Conservation (phyloP, 2,329 filamentous ascomycete species). For the Neophaeococcomyces mojaviensis region DNA sequence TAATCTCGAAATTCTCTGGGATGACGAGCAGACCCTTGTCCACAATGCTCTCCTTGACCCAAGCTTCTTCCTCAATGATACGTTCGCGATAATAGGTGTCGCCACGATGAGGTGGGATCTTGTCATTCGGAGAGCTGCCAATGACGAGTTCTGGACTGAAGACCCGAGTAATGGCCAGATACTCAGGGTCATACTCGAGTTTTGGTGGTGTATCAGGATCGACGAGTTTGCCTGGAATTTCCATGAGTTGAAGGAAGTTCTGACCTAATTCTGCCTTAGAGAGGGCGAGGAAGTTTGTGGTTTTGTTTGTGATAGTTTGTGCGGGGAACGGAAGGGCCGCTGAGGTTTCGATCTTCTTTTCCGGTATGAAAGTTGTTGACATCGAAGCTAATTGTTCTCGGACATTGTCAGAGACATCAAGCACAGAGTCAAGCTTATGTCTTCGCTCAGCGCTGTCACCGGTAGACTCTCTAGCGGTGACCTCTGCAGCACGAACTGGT, state of each 20-base stretch:
- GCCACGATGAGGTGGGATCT: constrained; percentile 54
- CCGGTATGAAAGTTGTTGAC: constrained; percentile 51
- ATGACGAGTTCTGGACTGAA: constrained; percentile 62
- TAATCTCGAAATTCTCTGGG: constrained; percentile 69
- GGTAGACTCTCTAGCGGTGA: constrained; percentile 19
- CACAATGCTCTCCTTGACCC: constrained; percentile 73
- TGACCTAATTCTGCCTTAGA: constrained; percentile 77
- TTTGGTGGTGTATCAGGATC: constrained; percentile 39
- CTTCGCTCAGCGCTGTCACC: constrained; percentile 9
- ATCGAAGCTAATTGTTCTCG: constrained; percentile 64
- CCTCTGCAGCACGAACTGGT: not conserved
- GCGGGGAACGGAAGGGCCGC: constrained; percentile 58
- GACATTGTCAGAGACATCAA: constrained; percentile 52
- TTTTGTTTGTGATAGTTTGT: constrained; percentile 64
- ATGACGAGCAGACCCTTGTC: constrained; percentile 55
- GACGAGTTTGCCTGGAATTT: constrained; percentile 46
- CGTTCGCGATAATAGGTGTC: constrained; percentile 60
- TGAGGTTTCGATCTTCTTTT: constrained; percentile 30
- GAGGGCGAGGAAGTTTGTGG: constrained; percentile 76
- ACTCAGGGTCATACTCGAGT: constrained; percentile 83
- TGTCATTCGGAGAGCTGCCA: constrained; percentile 53
- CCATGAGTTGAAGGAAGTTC: constrained; percentile 67
- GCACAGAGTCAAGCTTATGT: constrained; percentile 6
- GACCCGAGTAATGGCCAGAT: constrained; percentile 84
- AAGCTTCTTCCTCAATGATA: constrained; percentile 64